Conservation (phyloP, 2,329 filamentous ascomycete species). For the Colletotrichum graminicola region DNA sequence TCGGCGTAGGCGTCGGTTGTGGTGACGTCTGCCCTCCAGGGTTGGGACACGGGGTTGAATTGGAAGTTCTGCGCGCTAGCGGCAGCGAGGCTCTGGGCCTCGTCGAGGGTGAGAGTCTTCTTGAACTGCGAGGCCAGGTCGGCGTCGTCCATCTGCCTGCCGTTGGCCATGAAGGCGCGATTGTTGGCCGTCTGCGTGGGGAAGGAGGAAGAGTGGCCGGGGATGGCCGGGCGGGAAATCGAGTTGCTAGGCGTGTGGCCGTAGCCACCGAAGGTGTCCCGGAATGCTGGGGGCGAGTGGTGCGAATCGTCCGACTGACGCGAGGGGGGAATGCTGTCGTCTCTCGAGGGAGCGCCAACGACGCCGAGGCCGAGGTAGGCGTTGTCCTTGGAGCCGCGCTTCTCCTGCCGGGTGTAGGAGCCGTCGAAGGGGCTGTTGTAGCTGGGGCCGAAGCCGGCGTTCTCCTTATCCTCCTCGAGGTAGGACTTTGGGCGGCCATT, state of each 20-base stretch:
- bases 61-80: conserved; percentile 55
- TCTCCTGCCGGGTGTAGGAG: conserved; percentile 43
- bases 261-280: conserved; percentile 47
- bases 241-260: conserved; percentile 59
- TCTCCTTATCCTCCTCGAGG: conserved; percentile 57
- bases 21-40: conserved; percentile 57
- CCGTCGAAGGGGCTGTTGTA: conserved; percentile 44
- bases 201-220: conserved; percentile 61
- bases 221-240: conserved; percentile 58
- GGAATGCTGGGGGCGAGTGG: conserved; percentile 48
- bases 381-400: conserved; percentile 52
- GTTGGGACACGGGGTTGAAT: conserved; percentile 60
- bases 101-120: conserved; percentile 52
- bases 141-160: conserved; percentile 53
- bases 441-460: conserved; percentile 45
- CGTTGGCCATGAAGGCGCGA: conserved; percentile 53
- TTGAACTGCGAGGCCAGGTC: conserved; percentile 53
- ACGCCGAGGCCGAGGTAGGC: conserved; percentile 60
- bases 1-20: conserved; percentile 51
- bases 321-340: conserved; percentile 68
- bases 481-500: conserved; percentile 50
- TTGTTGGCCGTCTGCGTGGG: conserved; percentile 57
- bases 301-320: conserved; percentile 63
- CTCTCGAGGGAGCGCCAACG: conserved; percentile 58
- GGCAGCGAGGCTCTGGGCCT: conserved; percentile 42